Evolutionary conservation across 345 rosid species (phyloP).

Genomic region (Conringia planisiliqua): DNA sequence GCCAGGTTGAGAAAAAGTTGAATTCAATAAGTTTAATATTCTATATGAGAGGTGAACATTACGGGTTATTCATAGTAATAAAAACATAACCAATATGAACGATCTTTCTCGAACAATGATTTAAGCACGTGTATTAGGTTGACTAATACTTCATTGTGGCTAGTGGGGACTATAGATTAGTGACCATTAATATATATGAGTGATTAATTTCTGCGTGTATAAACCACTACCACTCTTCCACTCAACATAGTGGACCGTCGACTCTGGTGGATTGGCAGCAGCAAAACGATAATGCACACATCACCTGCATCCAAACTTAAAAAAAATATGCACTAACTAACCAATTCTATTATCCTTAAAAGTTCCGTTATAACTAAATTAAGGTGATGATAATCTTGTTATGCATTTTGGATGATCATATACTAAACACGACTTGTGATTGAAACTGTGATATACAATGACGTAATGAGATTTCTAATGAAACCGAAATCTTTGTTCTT

Average conservation of each 20-base stretch:
- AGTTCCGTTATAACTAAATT: neutral
- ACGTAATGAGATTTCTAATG: neutral
- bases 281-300: slow-evolving; percentile 16
- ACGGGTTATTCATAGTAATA: slow-evolving; percentile 17
- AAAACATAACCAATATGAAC: slow-evolving; percentile 9
- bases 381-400: neutral
- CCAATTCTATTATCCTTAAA: neutral
- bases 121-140: slow-evolving; percentile 27
- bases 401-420: slow-evolving; percentile 9
- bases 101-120: slow-evolving; percentile 18
- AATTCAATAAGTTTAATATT: neutral
- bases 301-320: neutral
- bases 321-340: slow-evolving; percentile 2
- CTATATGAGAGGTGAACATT: slow-evolving; percentile 1
- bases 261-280: slow-evolving; percentile 26
- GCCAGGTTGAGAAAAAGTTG: neutral
- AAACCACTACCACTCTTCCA: slow-evolving; percentile 22
- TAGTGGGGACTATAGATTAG: slow-evolving; percentile 20
- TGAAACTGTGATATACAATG: neutral
- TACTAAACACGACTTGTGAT: neutral
- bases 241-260: slow-evolving; percentile 23
- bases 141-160: slow-evolving; percentile 10
- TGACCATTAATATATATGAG: slow-evolving; percentile 6
- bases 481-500: neutral
- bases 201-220: slow-evolving; percentile 2